Base-by-base conservation (phyloP, 2,329 filamentous ascomycete species). In the Coniella vitis region DNA sequence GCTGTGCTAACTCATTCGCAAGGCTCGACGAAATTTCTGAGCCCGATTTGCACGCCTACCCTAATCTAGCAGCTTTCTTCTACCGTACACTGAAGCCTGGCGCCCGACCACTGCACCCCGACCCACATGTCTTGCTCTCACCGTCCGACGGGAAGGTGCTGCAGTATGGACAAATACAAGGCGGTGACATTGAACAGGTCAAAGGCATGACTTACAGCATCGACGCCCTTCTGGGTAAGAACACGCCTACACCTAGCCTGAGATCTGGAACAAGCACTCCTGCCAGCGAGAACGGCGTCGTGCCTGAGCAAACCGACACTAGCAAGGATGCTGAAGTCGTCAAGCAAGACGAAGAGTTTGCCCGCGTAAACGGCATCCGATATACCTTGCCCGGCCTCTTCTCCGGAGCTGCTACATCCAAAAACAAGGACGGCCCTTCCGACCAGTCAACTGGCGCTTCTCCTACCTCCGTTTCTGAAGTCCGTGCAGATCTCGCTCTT, bases 141-240 rank as follows among this genome's bases (percentile, higher is more conserved):
- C 94, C 93, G 1, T 82, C 93, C 4, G 93, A 98, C 65, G 93
- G 93, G 40, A 86, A 86, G 55, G 78, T 98, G 39, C 78, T 98
- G 21, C 91, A 97, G 60, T 96, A 90, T 58, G 93, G 93, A 10
- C 83, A 83, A 58, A 96, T 98, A 49, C 86, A 94, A 60, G 83
- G 90, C 60, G 90, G 91, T 41, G 89, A 96, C 61, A 94, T 98
- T 38, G 93, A 98, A 66, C 93, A 98, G 69, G 91, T 98, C 55
- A 98, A 98, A 69, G 93, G 93, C 52, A 93, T 98, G 76, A 98
- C 93, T 1, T 98, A 98, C 69, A 95, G 85, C 57, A 79, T 98
- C 47, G 93, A 98, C 63, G 90, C 93, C 7, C 77, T 98, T 2
- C 77, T 98, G 2, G 93, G 93, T 45, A 82, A 79, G 55, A 72